Evolutionary conservation across 176 grass and related monocot species (phyloP).

Genomic region (Oryza australiensis): DNA sequence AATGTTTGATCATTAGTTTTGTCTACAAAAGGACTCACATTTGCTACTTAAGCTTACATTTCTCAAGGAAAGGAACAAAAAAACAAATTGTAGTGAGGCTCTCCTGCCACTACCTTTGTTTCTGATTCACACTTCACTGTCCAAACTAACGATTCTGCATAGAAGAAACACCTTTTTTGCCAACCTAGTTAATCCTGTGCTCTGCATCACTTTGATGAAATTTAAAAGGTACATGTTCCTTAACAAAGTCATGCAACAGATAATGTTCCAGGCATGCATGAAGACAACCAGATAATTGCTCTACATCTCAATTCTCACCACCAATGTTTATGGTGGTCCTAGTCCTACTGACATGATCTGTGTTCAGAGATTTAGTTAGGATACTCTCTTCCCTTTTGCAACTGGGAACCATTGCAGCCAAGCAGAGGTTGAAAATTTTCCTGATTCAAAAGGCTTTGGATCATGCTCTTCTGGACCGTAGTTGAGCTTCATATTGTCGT

Average conservation of each 20-base stretch:
- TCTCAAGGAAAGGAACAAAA: no score
- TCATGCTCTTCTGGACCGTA: conserved; percentile 44
- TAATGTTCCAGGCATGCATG: background rate
- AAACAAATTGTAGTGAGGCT: no score
- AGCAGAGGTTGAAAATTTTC: background rate
- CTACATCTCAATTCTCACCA: background rate
- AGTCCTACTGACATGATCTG: background rate
- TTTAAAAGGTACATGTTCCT: background rate
- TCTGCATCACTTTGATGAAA: background rate
- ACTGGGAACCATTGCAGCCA: background rate
- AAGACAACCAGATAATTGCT: background rate
- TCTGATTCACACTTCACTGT: background rate
- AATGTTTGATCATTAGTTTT: no score
- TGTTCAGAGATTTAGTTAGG: background rate
- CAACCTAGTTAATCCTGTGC: background rate
- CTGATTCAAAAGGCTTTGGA: background rate
- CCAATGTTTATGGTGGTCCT: background rate
- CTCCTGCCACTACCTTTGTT: background rate
- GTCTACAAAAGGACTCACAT: no score
- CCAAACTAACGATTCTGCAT: background rate
- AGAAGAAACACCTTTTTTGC: background rate
- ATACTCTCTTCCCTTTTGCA: conserved; percentile 3
- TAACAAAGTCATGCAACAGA: background rate
- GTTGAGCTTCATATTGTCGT: conserved; percentile 51
- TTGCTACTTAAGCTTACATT: no score